Percentiles rank a stretch among this genome's conserved stretches.
Evolutionary conservation across 108 stramenopile genomes (phyloP).

Genomic region (Cyclotella kingstonii): DNA sequence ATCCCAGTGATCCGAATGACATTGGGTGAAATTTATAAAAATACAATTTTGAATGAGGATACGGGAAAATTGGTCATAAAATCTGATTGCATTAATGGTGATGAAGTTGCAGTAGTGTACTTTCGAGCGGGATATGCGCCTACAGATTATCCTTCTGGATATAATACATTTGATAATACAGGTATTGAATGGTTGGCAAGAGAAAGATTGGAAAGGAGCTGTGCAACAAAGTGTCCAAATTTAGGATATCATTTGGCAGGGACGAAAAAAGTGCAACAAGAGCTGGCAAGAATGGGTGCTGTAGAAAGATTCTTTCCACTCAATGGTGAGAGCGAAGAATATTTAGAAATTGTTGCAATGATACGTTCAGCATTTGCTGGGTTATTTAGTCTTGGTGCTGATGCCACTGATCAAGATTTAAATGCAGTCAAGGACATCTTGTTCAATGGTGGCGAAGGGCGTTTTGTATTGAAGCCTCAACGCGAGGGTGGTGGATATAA

Average conservation of each 20-base stretch:
- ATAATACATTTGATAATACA: constrained; percentile 34
- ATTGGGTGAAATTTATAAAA: constrained; percentile 50
- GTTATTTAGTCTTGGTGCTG: constrained; percentile 77
- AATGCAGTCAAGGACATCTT: constrained; percentile 68
- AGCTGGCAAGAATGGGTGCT: constrained; percentile 78
- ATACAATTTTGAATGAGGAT: constrained; percentile 35
- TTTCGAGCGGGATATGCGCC: constrained; percentile 97
- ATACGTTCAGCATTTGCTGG: constrained; percentile 80
- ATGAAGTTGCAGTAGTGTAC: constrained; percentile 86
- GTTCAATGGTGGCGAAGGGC: constrained; percentile 50
- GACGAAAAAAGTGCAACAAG: constrained; percentile 98
- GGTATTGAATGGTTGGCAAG: constrained; percentile 91
- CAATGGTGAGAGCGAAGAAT: constrained; percentile 33
- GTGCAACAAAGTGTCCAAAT: constrained; percentile 91
- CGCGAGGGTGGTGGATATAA: constrained; percentile 99
- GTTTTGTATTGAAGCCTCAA: constrained; percentile 97
- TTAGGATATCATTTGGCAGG: constrained; percentile 95
- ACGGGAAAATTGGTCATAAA: constrained; percentile 48
- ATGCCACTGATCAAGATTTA: constrained; percentile 59
- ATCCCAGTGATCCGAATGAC: constrained; percentile 80
- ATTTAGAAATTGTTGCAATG: constrained; percentile 35
- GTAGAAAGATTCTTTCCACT: constrained; percentile 82
- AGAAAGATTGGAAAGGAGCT: constrained; percentile 69
- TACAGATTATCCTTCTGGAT: constrained; percentile 84
- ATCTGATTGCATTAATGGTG: constrained; percentile 1